These are phyloP conservation scores for Luffa acutangula DNA, from an alignment of 306 rosid species.

Conservation along the genomic window DNA sequence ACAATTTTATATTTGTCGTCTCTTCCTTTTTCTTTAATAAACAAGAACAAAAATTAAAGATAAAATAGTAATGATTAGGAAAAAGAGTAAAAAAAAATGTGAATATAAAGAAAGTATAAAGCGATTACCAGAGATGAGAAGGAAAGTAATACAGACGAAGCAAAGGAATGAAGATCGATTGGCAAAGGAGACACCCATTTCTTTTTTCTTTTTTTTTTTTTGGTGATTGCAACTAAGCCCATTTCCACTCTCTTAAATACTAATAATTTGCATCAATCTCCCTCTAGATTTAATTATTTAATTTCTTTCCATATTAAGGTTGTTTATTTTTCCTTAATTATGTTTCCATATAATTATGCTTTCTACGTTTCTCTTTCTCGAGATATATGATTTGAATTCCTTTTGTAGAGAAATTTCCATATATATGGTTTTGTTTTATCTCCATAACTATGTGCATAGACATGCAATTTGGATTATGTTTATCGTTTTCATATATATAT, in stretches of 20 bases:
- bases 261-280: neutral
- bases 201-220: neutral
- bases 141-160: neutral
- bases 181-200: neutral
- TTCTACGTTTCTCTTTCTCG: neutral
- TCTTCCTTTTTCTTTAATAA: no score
- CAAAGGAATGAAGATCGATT: neutral
- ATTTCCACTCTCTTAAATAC: neutral
- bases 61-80: no score
- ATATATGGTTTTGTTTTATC: no score
- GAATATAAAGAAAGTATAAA: no score
- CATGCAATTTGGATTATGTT: no score
- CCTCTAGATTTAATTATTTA: neutral
- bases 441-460: no score
- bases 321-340: neutral
- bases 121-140: neutral
- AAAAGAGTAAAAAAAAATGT: no score
- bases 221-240: neutral
- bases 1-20: no score
- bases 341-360: neutral
- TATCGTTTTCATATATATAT: no score
- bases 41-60: no score
- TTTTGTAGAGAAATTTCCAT: no score
- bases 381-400: no score
- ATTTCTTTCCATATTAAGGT: neutral